phyloP scores from a whole-genome alignment of 371 early-diverging fungal genomes.

The Sporodiniella umbellata region DNA sequence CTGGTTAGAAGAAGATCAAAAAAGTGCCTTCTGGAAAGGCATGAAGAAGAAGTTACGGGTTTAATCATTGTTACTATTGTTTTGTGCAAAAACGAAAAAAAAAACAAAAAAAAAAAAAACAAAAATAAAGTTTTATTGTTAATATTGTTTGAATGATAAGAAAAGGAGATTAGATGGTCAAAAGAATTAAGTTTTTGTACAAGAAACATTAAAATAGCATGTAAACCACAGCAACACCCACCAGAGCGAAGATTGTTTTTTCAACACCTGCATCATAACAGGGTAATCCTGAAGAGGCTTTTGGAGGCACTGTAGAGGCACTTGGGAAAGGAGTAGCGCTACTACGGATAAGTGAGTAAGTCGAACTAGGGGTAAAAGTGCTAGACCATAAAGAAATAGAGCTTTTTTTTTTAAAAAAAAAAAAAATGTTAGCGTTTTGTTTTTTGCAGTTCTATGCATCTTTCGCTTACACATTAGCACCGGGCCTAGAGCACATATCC shows the following conservation, averaged over 20 bases:
- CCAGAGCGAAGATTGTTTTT: constrained; percentile 12
- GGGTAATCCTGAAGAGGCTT: constrained; percentile 9
- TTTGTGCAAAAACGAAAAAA: no score
- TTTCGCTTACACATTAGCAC: constrained; percentile 35
- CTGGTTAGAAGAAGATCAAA: constrained; percentile 10
- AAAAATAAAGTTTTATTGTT: no score
- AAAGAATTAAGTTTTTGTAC: neutral
- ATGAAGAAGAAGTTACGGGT: constrained; percentile 31
- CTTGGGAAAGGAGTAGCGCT: constrained; percentile 5
- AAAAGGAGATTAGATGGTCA: neutral
- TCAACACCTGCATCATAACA: constrained; percentile 7
- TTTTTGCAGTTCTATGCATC: neutral
- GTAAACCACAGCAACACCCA: constrained; percentile 17
- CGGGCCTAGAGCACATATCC: constrained; percentile 22
- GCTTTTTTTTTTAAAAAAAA: constrained; percentile 2
- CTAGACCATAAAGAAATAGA: constrained; percentile 27
- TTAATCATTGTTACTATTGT: no score
- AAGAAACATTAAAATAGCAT: constrained; percentile 12
- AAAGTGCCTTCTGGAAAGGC: constrained; percentile 29
- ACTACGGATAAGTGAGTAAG: constrained; percentile 9
- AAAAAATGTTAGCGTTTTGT: no score
- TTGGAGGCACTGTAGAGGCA: neutral
- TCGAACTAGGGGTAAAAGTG: constrained; percentile 11
- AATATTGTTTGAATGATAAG: neutral
- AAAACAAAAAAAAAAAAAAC: no score